Evolutionary conservation across 192 early-diverging fungal genomes (phyloP), one percentile per base, ranked within the genome.

Genomic region (Cladochytrium replicatum): DNA sequence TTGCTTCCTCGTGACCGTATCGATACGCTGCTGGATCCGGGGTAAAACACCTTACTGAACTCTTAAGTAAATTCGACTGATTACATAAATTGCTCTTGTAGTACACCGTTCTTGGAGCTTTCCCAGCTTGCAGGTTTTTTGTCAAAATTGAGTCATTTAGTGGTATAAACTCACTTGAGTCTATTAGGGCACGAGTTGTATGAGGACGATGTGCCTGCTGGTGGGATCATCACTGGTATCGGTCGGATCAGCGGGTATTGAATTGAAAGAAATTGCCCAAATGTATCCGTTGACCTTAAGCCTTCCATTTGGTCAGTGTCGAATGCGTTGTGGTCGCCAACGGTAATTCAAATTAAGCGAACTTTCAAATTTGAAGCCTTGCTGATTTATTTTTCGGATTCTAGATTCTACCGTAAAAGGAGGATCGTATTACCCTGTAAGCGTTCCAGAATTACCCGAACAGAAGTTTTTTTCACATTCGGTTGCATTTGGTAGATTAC

Each of bases 241-340:
- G 94, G 94, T 24, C 75, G 89, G 8, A 82, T 97, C 22, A 80
- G 75, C 67, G 91, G 89, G 82, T 84, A 70, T 53, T 57, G 19
- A 7, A 11, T 41, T 31, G 29, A 17, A 13, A 15, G 3, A 29
- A 15, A 41, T 25, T 24, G 23, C 26, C 25, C 2, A 29, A 7
- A 22, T 2, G 29, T 28, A 37, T 43, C 17, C 41, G 23, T 28
- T 39, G 21, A 50, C 54, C 43, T 44, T 54, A 13, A 57, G 53
- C 2, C 37, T 41, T 55, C 47, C 17, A 28, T 30, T 19, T 55
- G 15, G 32, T 43, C 54, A 84, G 83, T 17, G 74, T 88, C 21
- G 88, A 93, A 66, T 95, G 94, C 69, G 84, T 97, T 77, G 82
- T 97, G 43, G 88, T 97, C 19, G 91, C 94, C 13, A 97, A 97